These are phyloP conservation scores for Circinella minor DNA, from an alignment of 371 early-diverging fungal genomes.

Conservation along the genomic window DNA sequence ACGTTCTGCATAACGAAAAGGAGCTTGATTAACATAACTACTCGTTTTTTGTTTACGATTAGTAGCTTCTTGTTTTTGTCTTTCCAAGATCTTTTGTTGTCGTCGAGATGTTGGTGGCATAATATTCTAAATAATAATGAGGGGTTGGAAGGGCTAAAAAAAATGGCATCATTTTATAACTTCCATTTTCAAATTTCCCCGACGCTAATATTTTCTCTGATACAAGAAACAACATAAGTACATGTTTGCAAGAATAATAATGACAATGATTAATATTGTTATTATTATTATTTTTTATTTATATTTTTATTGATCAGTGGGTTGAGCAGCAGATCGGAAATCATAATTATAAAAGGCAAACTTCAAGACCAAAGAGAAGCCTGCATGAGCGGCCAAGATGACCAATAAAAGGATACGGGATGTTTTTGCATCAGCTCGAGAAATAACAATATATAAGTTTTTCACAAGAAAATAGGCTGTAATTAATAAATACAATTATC, in stretches of 20 bases:
- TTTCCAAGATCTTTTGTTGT: conserved; percentile 48
- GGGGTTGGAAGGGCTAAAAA: not conserved
- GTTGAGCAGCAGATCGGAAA: conserved; percentile 22
- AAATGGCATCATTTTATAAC: too few relatives aligned
- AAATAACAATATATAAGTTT: conserved; percentile 69
- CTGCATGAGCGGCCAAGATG: conserved; percentile 71
- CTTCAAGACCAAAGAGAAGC: conserved; percentile 81
- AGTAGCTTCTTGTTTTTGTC: conserved; percentile 32
- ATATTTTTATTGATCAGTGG: conserved; percentile 6
- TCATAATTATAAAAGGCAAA: conserved; percentile 75
- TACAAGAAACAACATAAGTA: too few relatives aligned
- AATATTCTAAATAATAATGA: not conserved
- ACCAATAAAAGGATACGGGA: conserved; percentile 70
- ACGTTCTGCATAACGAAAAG: conserved; percentile 81
- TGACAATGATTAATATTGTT: too few relatives aligned
- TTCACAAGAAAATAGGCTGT: conserved; percentile 52
- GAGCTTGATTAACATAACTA: conserved; percentile 64
- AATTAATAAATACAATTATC: not conserved
- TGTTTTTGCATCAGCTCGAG: conserved; percentile 64
- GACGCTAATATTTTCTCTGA: too few relatives aligned
- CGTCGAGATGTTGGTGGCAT: conserved; percentile 33
- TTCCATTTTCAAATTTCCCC: not conserved
- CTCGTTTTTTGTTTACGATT: conserved; percentile 27
- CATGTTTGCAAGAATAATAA: too few relatives aligned
- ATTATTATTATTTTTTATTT: too few relatives aligned